Percentiles rank a stretch among this genome's conserved stretches.
phyloP scores from a whole-genome alignment of 805 yeast species.

The Candida railenensis region DNA sequence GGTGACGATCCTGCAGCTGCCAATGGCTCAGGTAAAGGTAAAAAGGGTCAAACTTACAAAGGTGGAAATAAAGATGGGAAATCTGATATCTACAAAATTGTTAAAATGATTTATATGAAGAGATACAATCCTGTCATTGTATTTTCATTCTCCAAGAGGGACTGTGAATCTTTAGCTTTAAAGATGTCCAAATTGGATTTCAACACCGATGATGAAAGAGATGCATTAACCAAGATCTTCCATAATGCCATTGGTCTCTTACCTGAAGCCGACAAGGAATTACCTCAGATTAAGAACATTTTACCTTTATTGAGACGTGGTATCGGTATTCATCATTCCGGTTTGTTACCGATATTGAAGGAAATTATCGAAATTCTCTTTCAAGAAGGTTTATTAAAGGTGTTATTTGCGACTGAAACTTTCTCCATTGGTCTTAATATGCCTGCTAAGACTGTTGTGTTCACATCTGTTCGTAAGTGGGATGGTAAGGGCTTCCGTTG shows the following conservation, averaged over 20 bases:
- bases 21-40: slow-evolving; percentile 53
- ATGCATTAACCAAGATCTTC: slow-evolving; percentile 84
- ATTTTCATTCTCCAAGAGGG: slow-evolving; percentile 95
- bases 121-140: slow-evolving; percentile 97
- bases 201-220: slow-evolving; percentile 91
- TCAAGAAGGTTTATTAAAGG: slow-evolving; percentile 95
- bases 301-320: slow-evolving; percentile 89
- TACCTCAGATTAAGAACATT: slow-evolving; percentile 93
- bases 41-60: slow-evolving; percentile 77
- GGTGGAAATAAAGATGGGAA: slow-evolving; percentile 78
- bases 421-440: slow-evolving; percentile 98
- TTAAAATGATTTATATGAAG: slow-evolving; percentile 96
- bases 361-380: slow-evolving; percentile 94
- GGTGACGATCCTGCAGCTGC: slow-evolving; percentile 81
- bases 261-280: slow-evolving; percentile 86
- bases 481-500: slow-evolving; percentile 97
- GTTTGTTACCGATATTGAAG: slow-evolving; percentile 86
- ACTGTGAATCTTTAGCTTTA: slow-evolving; percentile 90
- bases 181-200: slow-evolving; percentile 96
- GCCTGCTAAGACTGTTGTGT: slow-evolving; percentile 97
- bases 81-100: slow-evolving; percentile 93
- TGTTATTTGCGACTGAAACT: slow-evolving; percentile 94
- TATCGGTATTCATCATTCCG: slow-evolving; percentile 98
- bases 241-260: slow-evolving; percentile 83
- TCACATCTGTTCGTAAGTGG: slow-evolving; percentile 97